Evolutionary conservation across 2,329 filamentous ascomycete species (phyloP), one percentile per base, ranked within the genome.

Genomic region (Fusarium xylarioides): DNA sequence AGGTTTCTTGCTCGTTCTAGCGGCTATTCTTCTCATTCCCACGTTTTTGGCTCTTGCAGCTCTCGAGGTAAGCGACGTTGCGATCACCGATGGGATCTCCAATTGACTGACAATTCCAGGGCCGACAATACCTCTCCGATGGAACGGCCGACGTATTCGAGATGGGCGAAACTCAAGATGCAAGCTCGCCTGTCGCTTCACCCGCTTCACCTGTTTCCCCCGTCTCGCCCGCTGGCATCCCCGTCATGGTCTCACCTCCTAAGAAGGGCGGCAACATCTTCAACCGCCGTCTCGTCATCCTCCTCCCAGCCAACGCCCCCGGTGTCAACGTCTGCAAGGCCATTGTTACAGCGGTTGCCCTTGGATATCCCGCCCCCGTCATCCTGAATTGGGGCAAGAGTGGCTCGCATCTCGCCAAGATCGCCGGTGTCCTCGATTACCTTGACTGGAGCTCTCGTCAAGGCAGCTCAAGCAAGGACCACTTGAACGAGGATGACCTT

Each of bases 361-460:
- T 76, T 11, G 79, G 76, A 6, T 80, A 79, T 61, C 79, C 79
- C 2, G 73, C 73, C 7, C 78, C 79, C 5, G 59, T 79, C 9
- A 76, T 79, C 35, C 59, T 79, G 28, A 80, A 80, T 60, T 80
- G 78, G 79, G 60, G 65, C 12, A 71, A 73, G 42, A 66, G 73
- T 30, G 74, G 60, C 14, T 73, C 74, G 6, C 77, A 79, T 42
- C 61, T 80, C 5, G 72, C 66, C 47, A 80, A 80, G 71, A 77
- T 80, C 30, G 72, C 71, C 12, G 79, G 78, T 23, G 54, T 70
- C 9, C 68, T 80, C 10, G 73, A 77, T 34, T 79, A 79, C 16
- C 74, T 80, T 11, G 76, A 80, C 32, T 58, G 54, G 47, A 67
- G 70, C 26, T 40, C 43, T 18, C 63, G 63, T 40, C 65, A 50